phyloP scores from a whole-genome alignment of 2,329 filamentous ascomycete species.

The Zalaria obscura region DNA sequence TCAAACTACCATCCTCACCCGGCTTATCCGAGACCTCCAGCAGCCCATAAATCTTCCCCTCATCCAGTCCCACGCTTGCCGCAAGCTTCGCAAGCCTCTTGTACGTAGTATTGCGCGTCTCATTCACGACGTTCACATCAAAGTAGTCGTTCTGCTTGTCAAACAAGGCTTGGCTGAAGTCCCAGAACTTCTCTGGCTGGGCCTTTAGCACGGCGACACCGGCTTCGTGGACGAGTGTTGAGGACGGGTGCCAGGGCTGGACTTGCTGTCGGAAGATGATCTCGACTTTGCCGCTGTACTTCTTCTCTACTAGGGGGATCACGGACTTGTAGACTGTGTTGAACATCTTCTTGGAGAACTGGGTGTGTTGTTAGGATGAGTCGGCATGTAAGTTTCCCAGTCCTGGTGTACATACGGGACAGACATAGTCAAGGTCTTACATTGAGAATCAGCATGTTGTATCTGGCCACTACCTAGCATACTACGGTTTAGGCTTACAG shows the following conservation, averaged over 20 bases:
- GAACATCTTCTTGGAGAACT: slow-evolving; percentile 60
- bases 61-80: slow-evolving; percentile 51
- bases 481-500: slow-evolving; percentile 22
- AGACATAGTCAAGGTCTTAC: slow-evolving; percentile 74
- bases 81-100: slow-evolving; percentile 64
- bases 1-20: slow-evolving; percentile 52
- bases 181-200: slow-evolving; percentile 61
- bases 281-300: slow-evolving; percentile 48
- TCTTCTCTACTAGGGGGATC: slow-evolving; percentile 47
- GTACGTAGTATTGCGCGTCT: slow-evolving; percentile 77
- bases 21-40: slow-evolving; percentile 57
- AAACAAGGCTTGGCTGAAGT: slow-evolving; percentile 58
- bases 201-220: slow-evolving; percentile 64
- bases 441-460: background rate
- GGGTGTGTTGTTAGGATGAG: background rate
- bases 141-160: slow-evolving; percentile 64
- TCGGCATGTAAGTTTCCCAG: slow-evolving; percentile 1
- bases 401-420: slow-evolving; percentile 37
- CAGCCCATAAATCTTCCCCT: slow-evolving; percentile 52
- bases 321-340: slow-evolving; percentile 54
- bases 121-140: slow-evolving; percentile 69
- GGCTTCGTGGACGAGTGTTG: slow-evolving; percentile 57
- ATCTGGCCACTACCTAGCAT: background rate
- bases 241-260: slow-evolving; percentile 89
- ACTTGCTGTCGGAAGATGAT: slow-evolving; percentile 84